Conservation (phyloP, 306 rosid genomes). For the Quercus robur region DNA sequence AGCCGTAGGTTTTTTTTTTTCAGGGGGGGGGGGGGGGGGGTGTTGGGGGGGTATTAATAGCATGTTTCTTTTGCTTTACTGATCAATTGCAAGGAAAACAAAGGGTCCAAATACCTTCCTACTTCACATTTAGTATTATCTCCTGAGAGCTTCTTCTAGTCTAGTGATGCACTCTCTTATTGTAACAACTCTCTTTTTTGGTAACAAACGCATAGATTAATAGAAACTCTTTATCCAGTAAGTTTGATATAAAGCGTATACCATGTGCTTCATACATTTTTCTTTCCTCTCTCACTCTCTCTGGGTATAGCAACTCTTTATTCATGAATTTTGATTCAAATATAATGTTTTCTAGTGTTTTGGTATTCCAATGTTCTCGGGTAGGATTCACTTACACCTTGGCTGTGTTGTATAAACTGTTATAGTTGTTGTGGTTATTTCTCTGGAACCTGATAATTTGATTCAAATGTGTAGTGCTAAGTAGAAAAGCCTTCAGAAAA, state of each 20-base stretch:
- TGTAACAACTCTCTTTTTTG: not conserved
- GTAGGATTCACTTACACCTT: not conserved
- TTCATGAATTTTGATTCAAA: not conserved
- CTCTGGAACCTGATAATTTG: not conserved
- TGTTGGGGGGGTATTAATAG: no score
- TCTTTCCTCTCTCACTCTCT: no score
- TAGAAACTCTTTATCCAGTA: no score
- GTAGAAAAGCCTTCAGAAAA: not conserved
- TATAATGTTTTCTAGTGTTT: not conserved
- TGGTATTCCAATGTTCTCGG: not conserved
- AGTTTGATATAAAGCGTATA: no score
- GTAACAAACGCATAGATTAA: no score
- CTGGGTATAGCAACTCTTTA: no score
- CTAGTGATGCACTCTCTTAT: not conserved
- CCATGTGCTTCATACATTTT: no score
- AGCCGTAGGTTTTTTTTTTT: no score
- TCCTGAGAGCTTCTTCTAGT: not conserved
- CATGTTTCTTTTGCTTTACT: not conserved
- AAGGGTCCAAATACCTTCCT: not conserved
- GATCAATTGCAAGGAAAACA: not conserved
- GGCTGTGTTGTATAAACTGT: not conserved
- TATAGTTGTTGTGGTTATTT: not conserved
- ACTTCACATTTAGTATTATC: not conserved
- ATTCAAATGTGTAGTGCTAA: not conserved
- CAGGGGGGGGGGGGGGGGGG: fast-evolving